Conservation (phyloP, 2,329 filamentous ascomycete genomes). For the Verticillium nonalfalfae region DNA sequence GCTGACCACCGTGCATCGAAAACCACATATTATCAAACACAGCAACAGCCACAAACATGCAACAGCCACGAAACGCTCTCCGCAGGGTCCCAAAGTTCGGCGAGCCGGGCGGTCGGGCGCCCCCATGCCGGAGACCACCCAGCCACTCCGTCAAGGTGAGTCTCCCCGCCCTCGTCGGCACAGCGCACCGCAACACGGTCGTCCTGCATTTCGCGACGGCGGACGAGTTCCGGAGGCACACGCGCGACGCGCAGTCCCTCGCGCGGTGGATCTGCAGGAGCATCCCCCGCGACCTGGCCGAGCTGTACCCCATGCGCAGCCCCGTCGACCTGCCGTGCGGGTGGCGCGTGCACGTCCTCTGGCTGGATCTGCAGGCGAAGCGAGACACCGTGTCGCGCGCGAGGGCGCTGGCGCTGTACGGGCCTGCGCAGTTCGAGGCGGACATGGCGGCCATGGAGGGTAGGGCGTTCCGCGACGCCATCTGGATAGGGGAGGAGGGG, state of each 20-base stretch:
- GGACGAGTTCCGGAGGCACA: neutral
- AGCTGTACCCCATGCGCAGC: neutral
- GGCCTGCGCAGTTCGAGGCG: constrained; percentile 1
- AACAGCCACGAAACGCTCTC: no score
- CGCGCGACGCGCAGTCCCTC: neutral
- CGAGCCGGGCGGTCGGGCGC: no score
- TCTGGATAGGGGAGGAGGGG: constrained; percentile 11
- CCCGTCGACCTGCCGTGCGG: neutral
- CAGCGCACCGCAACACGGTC: neutral
- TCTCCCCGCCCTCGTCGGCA: neutral
- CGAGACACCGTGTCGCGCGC: neutral
- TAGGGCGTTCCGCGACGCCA: constrained; percentile 1
- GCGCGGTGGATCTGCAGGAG: neutral
- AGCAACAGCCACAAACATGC: no score
- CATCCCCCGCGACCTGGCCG: neutral
- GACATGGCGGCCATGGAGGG: constrained; percentile 1
- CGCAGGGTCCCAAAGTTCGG: no score
- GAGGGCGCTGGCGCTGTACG: neutral
- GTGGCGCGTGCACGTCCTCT: neutral
- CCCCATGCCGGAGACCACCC: neutral
- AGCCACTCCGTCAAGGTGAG: neutral
- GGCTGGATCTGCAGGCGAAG: neutral
- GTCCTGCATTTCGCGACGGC: neutral
- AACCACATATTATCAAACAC: no score
- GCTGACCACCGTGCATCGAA: no score